Conservation (phyloP, 2,329 filamentous ascomycete genomes). For the Epichloe brachyelytri region DNA sequence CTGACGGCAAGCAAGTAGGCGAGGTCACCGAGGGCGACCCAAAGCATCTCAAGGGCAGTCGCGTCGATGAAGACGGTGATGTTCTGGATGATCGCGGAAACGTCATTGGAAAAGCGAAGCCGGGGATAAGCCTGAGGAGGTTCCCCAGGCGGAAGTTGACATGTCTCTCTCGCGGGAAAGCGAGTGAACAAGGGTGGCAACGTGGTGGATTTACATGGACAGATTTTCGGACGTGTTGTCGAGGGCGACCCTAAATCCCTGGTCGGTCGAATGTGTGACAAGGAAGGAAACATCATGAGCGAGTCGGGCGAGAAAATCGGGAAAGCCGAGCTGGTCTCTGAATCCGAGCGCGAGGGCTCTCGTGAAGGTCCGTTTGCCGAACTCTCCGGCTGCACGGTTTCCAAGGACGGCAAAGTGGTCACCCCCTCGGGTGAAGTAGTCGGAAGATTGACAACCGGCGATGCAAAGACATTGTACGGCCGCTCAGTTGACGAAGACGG, state of each 20-base stretch:
- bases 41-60: conserved; percentile 50
- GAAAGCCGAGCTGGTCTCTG: conserved; percentile 52
- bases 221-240: conserved; percentile 50
- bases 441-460: conserved; percentile 57
- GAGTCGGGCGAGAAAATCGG: conserved; percentile 61
- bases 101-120: conserved; percentile 52
- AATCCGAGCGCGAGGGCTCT: conserved; percentile 48
- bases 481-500: conserved; percentile 70
- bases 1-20: conserved; percentile 42
- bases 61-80: conserved; percentile 57
- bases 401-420: conserved; percentile 47
- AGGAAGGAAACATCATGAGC: conserved; percentile 57
- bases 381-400: conserved; percentile 49
- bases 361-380: conserved; percentile 60
- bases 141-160: conserved; percentile 42
- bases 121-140: conserved; percentile 39
- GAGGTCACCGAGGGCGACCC: conserved; percentile 50
- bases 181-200: conserved; percentile 59
- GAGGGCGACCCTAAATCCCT: conserved; percentile 54
- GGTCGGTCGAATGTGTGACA: conserved; percentile 57
- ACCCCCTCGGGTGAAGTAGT: conserved; percentile 33
- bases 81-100: conserved; percentile 57
- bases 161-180: conserved; percentile 55
- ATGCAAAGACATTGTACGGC: conserved; percentile 59
- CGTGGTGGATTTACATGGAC: conserved; percentile 39